Evolutionary conservation across 768 basidiomycete genomes (phyloP), one percentile per base, ranked within the genome.

Genomic region (Rhodotorula babjevae): DNA sequence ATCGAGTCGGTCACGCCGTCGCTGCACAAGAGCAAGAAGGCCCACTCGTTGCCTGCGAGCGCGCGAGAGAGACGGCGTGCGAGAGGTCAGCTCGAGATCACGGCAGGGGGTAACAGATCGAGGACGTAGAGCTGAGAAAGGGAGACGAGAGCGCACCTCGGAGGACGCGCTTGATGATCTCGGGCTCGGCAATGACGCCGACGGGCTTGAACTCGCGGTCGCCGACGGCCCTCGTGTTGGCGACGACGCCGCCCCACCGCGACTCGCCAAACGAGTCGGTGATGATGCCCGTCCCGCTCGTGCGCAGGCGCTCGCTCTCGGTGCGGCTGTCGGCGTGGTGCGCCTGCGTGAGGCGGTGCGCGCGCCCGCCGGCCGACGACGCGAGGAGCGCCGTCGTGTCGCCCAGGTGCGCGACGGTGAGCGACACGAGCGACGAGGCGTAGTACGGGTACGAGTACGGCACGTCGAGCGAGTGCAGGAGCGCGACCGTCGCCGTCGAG

Each of bases 241-340:
- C 90, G 47, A 98, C 83, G 8, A 88, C 91, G 23, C 94, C 95
- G 90, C 96, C 95, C 92, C 92, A 95, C 87, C 94, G 84, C 44
- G 88, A 87, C 84, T 98, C 94, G 14, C 95, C 94, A 78, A 91
- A 98, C 11, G 92, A 93, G 80, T 98, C 95, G 4, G 91, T 91
- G 57, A 96, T 90, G 40, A 95, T 81, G 7, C 90, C 89, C 16
- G 89, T 89, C 19, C 93, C 93, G 87, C 93, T 90, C 65, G 90
- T 85, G 46, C 94, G 86, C 65, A 99, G 82, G 57, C 96, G 85
- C 57, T 87, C 87, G 44, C 90, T 87, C 80, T 99, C 96, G 18
- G 91, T 85, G 47, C 88, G 88, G 33, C 91, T 86, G 77, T 98
- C 95, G n/a, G 93, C 90, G 80, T 97, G 95, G 79, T 99, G 96